Base-by-base conservation (phyloP, 2,329 filamentous ascomycete species). In the Blastomyces gilchristii region DNA sequence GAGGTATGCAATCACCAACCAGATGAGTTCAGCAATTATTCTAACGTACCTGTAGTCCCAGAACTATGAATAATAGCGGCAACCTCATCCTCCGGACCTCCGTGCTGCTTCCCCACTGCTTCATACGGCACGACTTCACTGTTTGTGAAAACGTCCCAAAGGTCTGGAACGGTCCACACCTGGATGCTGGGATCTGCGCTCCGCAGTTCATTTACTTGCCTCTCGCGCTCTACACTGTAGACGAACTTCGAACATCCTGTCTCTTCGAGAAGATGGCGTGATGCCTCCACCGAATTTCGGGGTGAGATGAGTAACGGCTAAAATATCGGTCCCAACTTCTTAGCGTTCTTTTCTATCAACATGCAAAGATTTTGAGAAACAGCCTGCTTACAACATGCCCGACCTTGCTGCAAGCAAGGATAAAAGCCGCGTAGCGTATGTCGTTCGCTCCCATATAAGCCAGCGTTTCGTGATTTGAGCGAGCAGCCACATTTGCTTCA, bases 11-110 rank as follows among this genome's bases (percentile, higher is more conserved):
- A 37, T 37, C 34, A 9, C 34, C 34, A 37, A 37, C 34, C 34
- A 37, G 34, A 37, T 37, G 34, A 37, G 34, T 37, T 37, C 34
- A 37, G 2, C 34, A 37, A 53, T 16, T 11, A 22, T 45, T 11
- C 7, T n/a, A 12, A 63, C 65, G 49, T 63, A 73, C 74, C 74
- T 16, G 74, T 75, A 1, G 73, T 73, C 31, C 74, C 74, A n/a
- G 74, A 76, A 22, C 73, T 76, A 63, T 75, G 74, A 37, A 74
- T 71, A 9, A 75, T 71, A 12, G 71, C 62, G 2, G 64, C 61
- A 2, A 63, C 61, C 7, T 70, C 64, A 25, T 72, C 61, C 50
- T 70, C 68, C 0, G 62, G 66, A 16, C 71, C 67, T 8, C 68
- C 59, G 39, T 62, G 69, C 1, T 67, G 49, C 28, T 28, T 62